Evolutionary conservation across 306 rosid species (phyloP), one percentile per base, ranked within the genome.

Genomic region (Oxytropis ochrocephala): DNA sequence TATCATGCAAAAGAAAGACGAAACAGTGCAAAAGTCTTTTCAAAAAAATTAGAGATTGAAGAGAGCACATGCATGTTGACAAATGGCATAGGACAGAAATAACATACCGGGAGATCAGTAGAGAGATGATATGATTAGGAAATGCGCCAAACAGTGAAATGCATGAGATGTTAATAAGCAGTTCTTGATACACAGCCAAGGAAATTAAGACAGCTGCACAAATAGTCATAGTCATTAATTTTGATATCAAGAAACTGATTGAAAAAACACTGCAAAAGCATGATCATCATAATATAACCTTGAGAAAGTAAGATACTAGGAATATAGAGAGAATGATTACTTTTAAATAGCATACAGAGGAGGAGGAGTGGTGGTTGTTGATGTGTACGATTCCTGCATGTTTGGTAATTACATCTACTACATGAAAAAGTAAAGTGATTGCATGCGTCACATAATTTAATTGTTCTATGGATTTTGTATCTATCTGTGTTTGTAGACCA

Each of bases 281-380:
- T 43, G 7, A 56, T 14, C 12, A n/a, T 49, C 0, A 58, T 54
- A 64, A 43, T 57, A 38, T 47, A 38, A 36, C 69, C 80, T 67
- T 58, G 80, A 68, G 79, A 42, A 7, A 55, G 38, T 35, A 5
- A 10, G 13, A 18, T 11, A 27, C 5, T 70, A 70, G 55, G 44
- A 16, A 70, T 30, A 12, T 75, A 75, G 72, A 78, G 77, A 55
- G 77, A 39, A 66, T 78, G 62, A 72, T 67, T 78, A 55, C 47
- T 30, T 60, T 51, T 33, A 49, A 49, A 67, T 65, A 56, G 49
- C 16, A 70, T 5, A 43, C 7, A 43, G 61, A 58, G 47, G 38
- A 58, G 33, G 50, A 18, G 19, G 51, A 12, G 59, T 50, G 12
- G 48, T 49, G 24, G 64, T 64, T 36, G 66, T 35, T 62, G 36